Evolutionary conservation across 2,329 filamentous ascomycete genomes (phyloP).

Genomic region (Fusarium drepaniforme): DNA sequence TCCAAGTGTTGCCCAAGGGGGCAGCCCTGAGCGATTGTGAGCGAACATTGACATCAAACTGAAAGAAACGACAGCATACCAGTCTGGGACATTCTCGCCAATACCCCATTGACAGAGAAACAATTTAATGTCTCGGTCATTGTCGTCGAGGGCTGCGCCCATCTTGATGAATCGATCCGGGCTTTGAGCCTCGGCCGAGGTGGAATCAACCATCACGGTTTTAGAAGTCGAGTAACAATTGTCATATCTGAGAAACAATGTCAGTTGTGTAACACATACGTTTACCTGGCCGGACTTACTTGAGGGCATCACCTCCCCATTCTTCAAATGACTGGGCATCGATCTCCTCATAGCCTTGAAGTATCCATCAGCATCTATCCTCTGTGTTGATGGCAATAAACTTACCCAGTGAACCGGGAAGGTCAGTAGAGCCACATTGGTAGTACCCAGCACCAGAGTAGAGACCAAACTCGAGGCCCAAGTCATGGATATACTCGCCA

Average conservation of each 20-base stretch:
- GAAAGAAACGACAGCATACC: slow-evolving; percentile 39
- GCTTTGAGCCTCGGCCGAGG: slow-evolving; percentile 53
- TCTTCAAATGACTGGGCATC: slow-evolving; percentile 56
- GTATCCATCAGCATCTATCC: accelerated
- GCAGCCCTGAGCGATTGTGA: slow-evolving; percentile 49
- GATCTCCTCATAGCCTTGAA: slow-evolving; percentile 54
- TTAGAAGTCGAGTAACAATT: slow-evolving; percentile 61
- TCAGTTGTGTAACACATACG: neutral
- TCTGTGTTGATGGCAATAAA: neutral
- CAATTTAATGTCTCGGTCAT: slow-evolving; percentile 59
- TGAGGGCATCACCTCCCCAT: slow-evolving; percentile 63
- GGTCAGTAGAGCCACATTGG: slow-evolving; percentile 57
- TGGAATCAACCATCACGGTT: slow-evolving; percentile 56
- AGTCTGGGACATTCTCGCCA: slow-evolving; percentile 59
- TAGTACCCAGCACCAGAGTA: slow-evolving; percentile 63
- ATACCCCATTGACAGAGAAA: slow-evolving; percentile 67
- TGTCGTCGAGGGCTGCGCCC: slow-evolving; percentile 54
- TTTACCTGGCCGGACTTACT: slow-evolving; percentile 51
- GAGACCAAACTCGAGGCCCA: slow-evolving; percentile 65
- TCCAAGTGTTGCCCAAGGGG: slow-evolving; percentile 59
- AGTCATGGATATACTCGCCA: slow-evolving; percentile 61
- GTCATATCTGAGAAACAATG: slow-evolving; percentile 53
- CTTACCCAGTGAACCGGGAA: slow-evolving; percentile 59
- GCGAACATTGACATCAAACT: accelerated
- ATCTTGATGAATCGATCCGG: slow-evolving; percentile 59